These are phyloP conservation scores for Bifiguratus adelaidae DNA, from an alignment of 192 early-diverging fungal species.

Conservation along the genomic window DNA sequence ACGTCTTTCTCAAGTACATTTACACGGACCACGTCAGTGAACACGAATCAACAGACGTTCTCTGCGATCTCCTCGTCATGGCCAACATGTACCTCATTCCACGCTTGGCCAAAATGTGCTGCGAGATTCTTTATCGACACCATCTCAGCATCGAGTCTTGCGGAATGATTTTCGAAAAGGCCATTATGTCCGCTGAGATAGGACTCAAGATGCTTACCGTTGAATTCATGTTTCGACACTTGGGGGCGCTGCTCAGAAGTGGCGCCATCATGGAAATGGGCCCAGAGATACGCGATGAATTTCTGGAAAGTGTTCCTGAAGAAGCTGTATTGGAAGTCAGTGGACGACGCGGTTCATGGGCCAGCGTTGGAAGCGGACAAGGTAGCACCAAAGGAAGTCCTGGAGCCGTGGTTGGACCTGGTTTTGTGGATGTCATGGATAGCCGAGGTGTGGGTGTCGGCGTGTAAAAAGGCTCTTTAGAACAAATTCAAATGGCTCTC, in stretches of 20 bases:
- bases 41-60: conserved; percentile 18
- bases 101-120: conserved; percentile 45
- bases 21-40: conserved; percentile 41
- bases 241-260: conserved; percentile 39
- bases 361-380: too few relatives aligned
- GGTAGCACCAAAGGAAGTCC: too few relatives aligned
- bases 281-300: conserved; percentile 15
- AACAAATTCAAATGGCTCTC: too few relatives aligned
- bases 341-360: neutral
- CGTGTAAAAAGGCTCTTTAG: too few relatives aligned
- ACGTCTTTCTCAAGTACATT: conserved; percentile 41
- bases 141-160: conserved; percentile 39
- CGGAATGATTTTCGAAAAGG: conserved; percentile 38
- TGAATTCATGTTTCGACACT: conserved; percentile 38
- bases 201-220: conserved; percentile 36
- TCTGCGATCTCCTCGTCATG: conserved; percentile 42
- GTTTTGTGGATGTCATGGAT: too few relatives aligned
- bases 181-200: conserved; percentile 33
- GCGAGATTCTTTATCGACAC: conserved; percentile 26
- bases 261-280: conserved; percentile 32
- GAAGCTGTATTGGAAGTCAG: conserved; percentile 31
- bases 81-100: conserved; percentile 44
- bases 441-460: too few relatives aligned
- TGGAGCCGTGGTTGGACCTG: too few relatives aligned
- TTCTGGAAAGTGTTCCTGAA: conserved; percentile 36